Base-by-base conservation (phyloP, 768 basidiomycete species). In the Lactarius vividus region DNA sequence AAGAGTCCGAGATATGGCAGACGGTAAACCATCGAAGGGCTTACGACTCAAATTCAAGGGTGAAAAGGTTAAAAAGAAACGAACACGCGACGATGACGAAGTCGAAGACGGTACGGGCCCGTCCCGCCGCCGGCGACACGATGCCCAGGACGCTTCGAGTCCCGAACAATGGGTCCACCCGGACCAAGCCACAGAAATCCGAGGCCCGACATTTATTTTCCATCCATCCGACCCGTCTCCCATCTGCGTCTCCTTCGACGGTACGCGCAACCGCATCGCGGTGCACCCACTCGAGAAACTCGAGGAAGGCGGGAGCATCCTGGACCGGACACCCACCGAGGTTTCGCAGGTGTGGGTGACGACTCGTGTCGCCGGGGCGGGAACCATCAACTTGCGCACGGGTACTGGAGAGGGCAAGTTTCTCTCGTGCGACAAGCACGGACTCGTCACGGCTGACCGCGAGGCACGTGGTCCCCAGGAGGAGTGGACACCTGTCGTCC, bases 391-490 rank as follows among this genome's bases (percentile, higher is more conserved):
- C 74, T 78, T 96, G 65, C 87, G 94, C 26, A 91, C 91, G 39
- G 91, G 91, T 1, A 85, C 85, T n/a, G 91, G 91, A 28, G 91
- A 91, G 74, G 92, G 92, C 11, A 94, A 94, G 76, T 97, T 95
- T 75, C 78, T 97, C 56, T 93, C 91, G 9, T 92, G 89, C 77
- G 92, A 96, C 78, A 82, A 87, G 67, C 87, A 92, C 71, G 94
- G 94, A 8, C 79, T 94, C 23, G 88, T 96, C 16, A 85, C 88
- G 69, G 88, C 91, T 53, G 89, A 92, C 73, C 81, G 91, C 55
- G 94, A 97, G 72, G 94, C 94, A 31, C 84, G 94, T 37, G 95
- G 94, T 1, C 90, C 92, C 4, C 92, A 96, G 75, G 94, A 97
- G 75, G 94, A 96, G 76, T 97, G 94, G 92, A 91, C 89, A 3